A percentile compares a stretch with the other conserved stretches of the same genome.
Conservation (phyloP, 2,329 filamentous ascomycete species). For the Peltaster fructicola region DNA sequence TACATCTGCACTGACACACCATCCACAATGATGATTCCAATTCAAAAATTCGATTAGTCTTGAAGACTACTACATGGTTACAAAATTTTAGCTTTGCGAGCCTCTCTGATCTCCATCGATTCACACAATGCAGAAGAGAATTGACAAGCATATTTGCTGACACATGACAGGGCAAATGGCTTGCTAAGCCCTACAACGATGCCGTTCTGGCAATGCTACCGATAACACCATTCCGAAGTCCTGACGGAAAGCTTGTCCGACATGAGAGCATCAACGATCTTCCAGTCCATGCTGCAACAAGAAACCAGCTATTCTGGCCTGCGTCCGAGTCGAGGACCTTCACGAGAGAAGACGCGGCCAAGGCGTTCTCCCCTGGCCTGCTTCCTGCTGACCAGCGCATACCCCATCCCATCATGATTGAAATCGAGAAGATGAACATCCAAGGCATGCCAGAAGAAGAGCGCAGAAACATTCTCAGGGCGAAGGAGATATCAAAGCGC, state of each 20-base stretch:
- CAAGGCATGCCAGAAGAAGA: conserved; percentile 20
- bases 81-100: conserved; percentile 54
- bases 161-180: conserved; percentile 46
- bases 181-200: conserved; percentile 59
- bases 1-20: conserved; percentile 8
- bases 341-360: conserved; percentile 46
- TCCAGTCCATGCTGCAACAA: conserved; percentile 37
- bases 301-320: conserved; percentile 43
- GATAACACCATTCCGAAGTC: conserved; percentile 33
- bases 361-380: conserved; percentile 40
- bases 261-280: conserved; percentile 51
- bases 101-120: conserved; percentile 45
- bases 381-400: conserved; percentile 46
- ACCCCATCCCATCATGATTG: conserved; percentile 42
- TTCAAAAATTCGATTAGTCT: conserved; percentile 95
- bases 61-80: conserved; percentile 94
- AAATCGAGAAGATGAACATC: conserved; percentile 28
- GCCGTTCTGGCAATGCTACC: conserved; percentile 71
- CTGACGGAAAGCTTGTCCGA: conserved; percentile 20
- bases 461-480: conserved; percentile 25
- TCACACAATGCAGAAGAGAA: conserved; percentile 1
- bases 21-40: conserved; percentile 46
- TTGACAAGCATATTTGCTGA: conserved; percentile 3
- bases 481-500: conserved; percentile 22
- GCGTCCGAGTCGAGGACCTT: conserved; percentile 46